Base-by-base conservation (phyloP, 306 rosid genomes). In the Malus sieversii region DNA sequence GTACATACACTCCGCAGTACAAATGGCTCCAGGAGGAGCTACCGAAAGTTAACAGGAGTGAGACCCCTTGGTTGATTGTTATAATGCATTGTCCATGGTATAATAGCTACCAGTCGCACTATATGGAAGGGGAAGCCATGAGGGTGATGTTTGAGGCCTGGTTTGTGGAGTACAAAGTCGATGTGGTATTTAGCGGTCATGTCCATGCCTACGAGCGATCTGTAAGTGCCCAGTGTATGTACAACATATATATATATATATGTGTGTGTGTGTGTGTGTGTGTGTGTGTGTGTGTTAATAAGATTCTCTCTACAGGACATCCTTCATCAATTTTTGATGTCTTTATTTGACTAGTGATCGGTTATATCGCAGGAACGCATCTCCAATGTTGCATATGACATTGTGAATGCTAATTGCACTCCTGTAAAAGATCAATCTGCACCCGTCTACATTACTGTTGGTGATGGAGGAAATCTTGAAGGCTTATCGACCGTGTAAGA, bases 381-480 rank as follows among this genome's bases (percentile, higher is more conserved):
- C 44, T 93, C 93, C 7, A 93, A 93, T 78, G 30, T 89, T 72
- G 87, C 85, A 53, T 93, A 89, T 82, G 83, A 89, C 22, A 32
- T 90, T 4, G 79, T 85, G 20, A 93, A 93, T 75, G 97, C 91
- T 8, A 60, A 48, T 35, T 93, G 95, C 85, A 65, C 46, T 68
- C 93, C 98, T 19, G 75, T 90, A 5, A 85, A 84, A 67, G 89
- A 93, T 77, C 86, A 77, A 61, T 85, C 87, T 48, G 98, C 98
- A 55, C 98, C 93, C 25, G 98, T 93, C 9, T 93, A 93, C 81
- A 83, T 90, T 75, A 93, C 87, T 45, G 80, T 90, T 38, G 98
- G 98, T 15, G 98, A 93, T 78, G 96, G 98, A 78, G 96, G 98
- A 38, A 93, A 93, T 75, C 70, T 82, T 40, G 96, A 93, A 87